Conservation (phyloP, 495 filamentous ascomycete species). For the Penicillium daleae region DNA sequence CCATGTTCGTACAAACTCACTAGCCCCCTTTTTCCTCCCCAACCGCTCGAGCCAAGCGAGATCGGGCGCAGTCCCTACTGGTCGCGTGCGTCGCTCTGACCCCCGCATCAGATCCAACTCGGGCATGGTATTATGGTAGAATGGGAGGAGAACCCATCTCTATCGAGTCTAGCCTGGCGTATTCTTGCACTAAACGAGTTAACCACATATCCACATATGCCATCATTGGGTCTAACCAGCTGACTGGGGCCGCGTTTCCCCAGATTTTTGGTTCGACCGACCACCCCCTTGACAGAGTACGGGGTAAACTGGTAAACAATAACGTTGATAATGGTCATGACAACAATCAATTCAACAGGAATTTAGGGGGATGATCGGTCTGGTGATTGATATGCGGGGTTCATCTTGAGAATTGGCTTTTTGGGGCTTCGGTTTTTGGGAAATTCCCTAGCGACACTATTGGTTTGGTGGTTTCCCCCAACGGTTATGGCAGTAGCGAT, state of each 20-base stretch:
- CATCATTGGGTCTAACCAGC: constrained; percentile 5
- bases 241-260: constrained; percentile 21
- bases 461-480: not conserved
- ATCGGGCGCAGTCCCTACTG: not conserved
- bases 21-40: not conserved
- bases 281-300: not conserved
- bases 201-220: not conserved
- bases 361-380: constrained; percentile 1
- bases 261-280: constrained; percentile 30
- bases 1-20: not conserved
- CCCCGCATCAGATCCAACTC: constrained; percentile 1
- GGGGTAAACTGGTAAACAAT: no score
- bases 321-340: not conserved
- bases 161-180: not conserved
- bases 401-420: not conserved
- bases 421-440: not conserved
- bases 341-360: not conserved
- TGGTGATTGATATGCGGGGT: constrained; percentile 1
- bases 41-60: not conserved
- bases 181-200: not conserved
- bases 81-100: not conserved
- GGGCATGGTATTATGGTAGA: not conserved
- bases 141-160: not conserved
- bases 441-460: not conserved
- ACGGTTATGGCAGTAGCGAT: not conserved